These are phyloP conservation scores for Nectriaceae sp. DNA, from an alignment of 2,329 filamentous ascomycete genomes.

Conservation along the genomic window DNA sequence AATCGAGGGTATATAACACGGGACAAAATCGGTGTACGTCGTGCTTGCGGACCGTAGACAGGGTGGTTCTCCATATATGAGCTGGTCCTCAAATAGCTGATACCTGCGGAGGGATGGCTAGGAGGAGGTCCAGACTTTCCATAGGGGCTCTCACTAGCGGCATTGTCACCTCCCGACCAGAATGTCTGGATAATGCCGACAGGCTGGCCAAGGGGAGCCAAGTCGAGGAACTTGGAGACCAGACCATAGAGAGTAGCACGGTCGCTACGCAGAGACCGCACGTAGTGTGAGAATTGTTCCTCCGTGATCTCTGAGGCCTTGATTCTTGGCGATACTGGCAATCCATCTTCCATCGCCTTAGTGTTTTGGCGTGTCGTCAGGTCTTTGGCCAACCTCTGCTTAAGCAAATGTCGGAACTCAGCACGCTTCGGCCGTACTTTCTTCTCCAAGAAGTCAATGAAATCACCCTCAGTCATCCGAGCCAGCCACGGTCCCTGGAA, in stretches of 20 bases:
- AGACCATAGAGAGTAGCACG: slow-evolving; percentile 52
- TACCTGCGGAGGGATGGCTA: slow-evolving; percentile 63
- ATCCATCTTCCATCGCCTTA: slow-evolving; percentile 42
- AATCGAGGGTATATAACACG: slow-evolving; percentile 52
- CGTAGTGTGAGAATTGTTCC: slow-evolving; percentile 51
- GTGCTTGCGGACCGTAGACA: slow-evolving; percentile 58
- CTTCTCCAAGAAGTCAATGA: slow-evolving; percentile 56
- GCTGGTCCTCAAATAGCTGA: slow-evolving; percentile 61
- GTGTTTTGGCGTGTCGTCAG: slow-evolving; percentile 40
- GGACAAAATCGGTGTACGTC: slow-evolving; percentile 50
- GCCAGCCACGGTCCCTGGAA: slow-evolving; percentile 68
- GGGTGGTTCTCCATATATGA: slow-evolving; percentile 61
- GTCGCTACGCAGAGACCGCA: slow-evolving; percentile 55
- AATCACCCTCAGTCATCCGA: slow-evolving; percentile 61
- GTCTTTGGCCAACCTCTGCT: slow-evolving; percentile 48
- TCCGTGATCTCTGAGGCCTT: slow-evolving; percentile 47
- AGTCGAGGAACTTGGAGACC: slow-evolving; percentile 63
- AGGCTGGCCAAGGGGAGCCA: slow-evolving; percentile 51
- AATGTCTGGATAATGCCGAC: slow-evolving; percentile 30
- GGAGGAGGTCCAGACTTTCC: slow-evolving; percentile 56
- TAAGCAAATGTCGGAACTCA: slow-evolving; percentile 58
- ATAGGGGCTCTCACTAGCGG: slow-evolving; percentile 44
- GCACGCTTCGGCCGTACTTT: slow-evolving; percentile 53
- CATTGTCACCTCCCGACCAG: slow-evolving; percentile 24
- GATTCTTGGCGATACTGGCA: slow-evolving; percentile 29